Evolutionary conservation across 371 early-diverging fungal species (phyloP).

Genomic region (Mucor circinelloides): DNA sequence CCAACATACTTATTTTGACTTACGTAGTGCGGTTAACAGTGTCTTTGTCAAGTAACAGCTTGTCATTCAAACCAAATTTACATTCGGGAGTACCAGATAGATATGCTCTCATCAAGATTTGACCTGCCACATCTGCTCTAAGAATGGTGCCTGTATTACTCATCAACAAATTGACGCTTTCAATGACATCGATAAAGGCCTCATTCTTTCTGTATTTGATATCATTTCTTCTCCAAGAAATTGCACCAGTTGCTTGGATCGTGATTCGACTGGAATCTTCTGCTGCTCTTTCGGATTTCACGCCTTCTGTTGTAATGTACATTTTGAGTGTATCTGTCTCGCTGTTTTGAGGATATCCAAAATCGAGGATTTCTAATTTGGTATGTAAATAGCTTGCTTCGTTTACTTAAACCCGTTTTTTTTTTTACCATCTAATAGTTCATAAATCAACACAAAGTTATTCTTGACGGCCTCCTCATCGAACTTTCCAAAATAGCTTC

Average conservation of each 20-base stretch:
- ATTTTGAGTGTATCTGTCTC: conserved; percentile 87
- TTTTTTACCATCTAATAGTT: conserved; percentile 81
- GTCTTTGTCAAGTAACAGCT: conserved; percentile 77
- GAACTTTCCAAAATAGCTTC: conserved; percentile 85
- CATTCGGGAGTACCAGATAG: conserved; percentile 98
- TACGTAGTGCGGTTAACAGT: conserved; percentile 45
- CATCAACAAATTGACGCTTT: conserved; percentile 85
- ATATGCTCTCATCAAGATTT: conserved; percentile 93
- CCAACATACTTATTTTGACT: not conserved
- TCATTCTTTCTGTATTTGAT: conserved; percentile 92
- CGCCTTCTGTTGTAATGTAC: conserved; percentile 88
- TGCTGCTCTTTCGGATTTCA: conserved; percentile 76
- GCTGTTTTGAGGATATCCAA: conserved; percentile 91
- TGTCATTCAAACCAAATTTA: conserved; percentile 91
- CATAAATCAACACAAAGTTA: conserved; percentile 91
- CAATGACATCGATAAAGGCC: conserved; percentile 89
- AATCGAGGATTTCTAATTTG: conserved; percentile 83
- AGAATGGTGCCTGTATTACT: conserved; percentile 80
- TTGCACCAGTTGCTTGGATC: conserved; percentile 91
- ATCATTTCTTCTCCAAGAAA: conserved; percentile 86
- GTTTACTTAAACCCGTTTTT: not conserved
- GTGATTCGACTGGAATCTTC: conserved; percentile 83
- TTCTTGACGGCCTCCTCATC: conserved; percentile 90
- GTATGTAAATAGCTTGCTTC: not conserved
- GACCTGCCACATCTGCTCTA: conserved; percentile 81